Evolutionary conservation across 768 basidiomycete genomes (phyloP), one percentile per base, ranked within the genome.

Genomic region (Candolleomyces eurysporus): DNA sequence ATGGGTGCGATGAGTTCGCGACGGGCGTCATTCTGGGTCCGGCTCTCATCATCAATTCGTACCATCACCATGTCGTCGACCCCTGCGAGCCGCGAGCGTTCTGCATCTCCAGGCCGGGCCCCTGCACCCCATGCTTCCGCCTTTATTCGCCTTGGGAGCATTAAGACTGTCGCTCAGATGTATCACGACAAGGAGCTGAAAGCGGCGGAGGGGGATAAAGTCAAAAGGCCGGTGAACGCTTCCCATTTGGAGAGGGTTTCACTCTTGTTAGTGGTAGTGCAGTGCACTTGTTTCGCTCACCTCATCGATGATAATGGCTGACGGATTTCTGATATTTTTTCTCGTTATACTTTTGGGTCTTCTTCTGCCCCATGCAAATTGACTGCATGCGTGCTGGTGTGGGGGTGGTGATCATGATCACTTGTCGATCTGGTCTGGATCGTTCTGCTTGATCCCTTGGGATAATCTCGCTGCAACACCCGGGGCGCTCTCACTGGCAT

Each of bases 221-320:
- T 58, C 17, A 75, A 67, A 32, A 79, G 80, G 72, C 71, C 76
- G 52, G 66, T 78, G 22, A 69, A 77, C 46, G 66, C 68, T 31
- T 61, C 65, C 16, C 70, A 80, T 40, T 74, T 91, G 63, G 81
- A 84, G 59, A 80, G 82, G 50, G 78, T 92, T 21, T 89, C 87
- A n/a, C 76, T 92, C 49, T 82, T 79, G 90, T 92, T 69, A 77
- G 88, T 77, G 13, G 13, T 40, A 58, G 26, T 39, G 26, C 26
- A 26, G 26, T 26, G 26, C 26, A 26, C 26, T 26, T 26, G 26
- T 26, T 26, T 26, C 26, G 16, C 1, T 26, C 19, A 19, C 17
- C 45, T 30, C 13, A 48, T 64, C 16, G 39, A 11, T 14, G n/a
- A n/a, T 14, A 49, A 49, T n/a, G 48, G 16, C 26, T 26, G 26